Evolutionary conservation across 1,284 basidiomycete species (phyloP).

Genomic region (Ceratobasidium sp.): DNA sequence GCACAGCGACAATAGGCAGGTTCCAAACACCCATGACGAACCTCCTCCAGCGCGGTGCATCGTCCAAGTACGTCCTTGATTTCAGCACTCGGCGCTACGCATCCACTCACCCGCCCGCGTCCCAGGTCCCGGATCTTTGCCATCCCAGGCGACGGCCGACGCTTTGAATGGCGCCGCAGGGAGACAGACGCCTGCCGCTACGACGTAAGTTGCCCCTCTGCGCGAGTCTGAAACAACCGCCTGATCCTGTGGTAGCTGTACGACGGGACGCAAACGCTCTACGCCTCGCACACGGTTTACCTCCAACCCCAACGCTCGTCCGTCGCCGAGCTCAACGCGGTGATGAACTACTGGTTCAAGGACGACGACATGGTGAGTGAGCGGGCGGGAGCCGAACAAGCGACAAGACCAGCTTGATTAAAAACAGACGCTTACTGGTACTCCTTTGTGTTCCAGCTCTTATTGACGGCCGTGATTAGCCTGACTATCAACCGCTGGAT

Average conservation of each 20-base stretch:
- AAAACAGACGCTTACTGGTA: conserved; percentile 18
- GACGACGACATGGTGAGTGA: conserved; percentile 42
- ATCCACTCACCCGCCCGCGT: not conserved
- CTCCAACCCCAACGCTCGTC: conserved; percentile 32
- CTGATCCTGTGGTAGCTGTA: conserved; percentile 1
- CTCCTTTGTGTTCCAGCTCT: conserved; percentile 32
- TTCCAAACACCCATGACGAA: conserved; percentile 43
- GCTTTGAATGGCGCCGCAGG: conserved; percentile 41
- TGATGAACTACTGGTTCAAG: conserved; percentile 42
- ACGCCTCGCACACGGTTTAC: conserved; percentile 31
- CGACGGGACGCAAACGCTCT: conserved; percentile 16
- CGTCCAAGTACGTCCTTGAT: conserved; percentile 8
- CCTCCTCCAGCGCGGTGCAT: conserved; percentile 32
- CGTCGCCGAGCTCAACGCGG: conserved; percentile 40
- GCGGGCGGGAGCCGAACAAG: conserved; percentile 24
- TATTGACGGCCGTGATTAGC: conserved; percentile 32
- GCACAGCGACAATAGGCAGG: conserved; percentile 34
- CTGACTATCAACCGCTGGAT: conserved; percentile 43
- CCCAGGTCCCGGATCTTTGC: conserved; percentile 37
- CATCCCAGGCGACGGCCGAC: conserved; percentile 39
- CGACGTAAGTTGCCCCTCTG: conserved; percentile 9
- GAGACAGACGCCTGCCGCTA: conserved; percentile 34
- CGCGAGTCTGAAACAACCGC: conserved; percentile 16
- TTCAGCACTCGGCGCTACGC: conserved; percentile 1
- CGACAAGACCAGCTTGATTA: not conserved